These are phyloP conservation scores for Ogataea ganodermae DNA, from an alignment of 805 yeast genomes.

Conservation along the genomic window DNA sequence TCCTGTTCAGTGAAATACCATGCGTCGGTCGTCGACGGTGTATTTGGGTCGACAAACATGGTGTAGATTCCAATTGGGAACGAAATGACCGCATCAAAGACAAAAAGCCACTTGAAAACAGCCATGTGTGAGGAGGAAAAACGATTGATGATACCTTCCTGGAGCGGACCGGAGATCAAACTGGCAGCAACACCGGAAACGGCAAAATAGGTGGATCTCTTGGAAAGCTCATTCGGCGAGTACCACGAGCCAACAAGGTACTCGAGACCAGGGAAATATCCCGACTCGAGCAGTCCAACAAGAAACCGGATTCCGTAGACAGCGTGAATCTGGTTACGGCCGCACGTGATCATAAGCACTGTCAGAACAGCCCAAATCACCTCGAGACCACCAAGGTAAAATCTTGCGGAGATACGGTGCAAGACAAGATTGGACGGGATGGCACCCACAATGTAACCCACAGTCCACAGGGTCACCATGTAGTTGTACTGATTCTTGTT, in stretches of 20 bases:
- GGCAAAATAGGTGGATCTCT: conserved; percentile 39
- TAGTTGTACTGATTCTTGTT: conserved; percentile 52
- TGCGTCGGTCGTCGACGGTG: conserved; percentile 45
- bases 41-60: conserved; percentile 45
- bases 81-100: conserved; percentile 44
- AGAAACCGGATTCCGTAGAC: conserved; percentile 39
- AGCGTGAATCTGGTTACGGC: conserved; percentile 26
- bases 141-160: conserved; percentile 35
- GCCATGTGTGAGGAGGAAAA: conserved; percentile 23
- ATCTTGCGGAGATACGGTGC: conserved; percentile 44
- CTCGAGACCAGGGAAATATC: conserved; percentile 52
- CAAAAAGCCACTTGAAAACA: conserved; percentile 50
- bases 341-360: conserved; percentile 37
- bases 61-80: conserved; percentile 44
- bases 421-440: conserved; percentile 49
- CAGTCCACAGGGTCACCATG: conserved; percentile 46
- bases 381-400: conserved; percentile 46
- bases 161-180: conserved; percentile 41
- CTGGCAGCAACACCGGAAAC: conserved; percentile 40
- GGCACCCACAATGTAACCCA: conserved; percentile 50
- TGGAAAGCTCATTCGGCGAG: conserved; percentile 37
- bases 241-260: conserved; percentile 44
- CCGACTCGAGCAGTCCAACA: conserved; percentile 48
- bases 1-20: conserved; percentile 44
- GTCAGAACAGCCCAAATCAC: conserved; percentile 47